Evolutionary conservation across 1,284 basidiomycete genomes (phyloP), one percentile per base, ranked within the genome.

Genomic region (Pisolithus thermaeus): DNA sequence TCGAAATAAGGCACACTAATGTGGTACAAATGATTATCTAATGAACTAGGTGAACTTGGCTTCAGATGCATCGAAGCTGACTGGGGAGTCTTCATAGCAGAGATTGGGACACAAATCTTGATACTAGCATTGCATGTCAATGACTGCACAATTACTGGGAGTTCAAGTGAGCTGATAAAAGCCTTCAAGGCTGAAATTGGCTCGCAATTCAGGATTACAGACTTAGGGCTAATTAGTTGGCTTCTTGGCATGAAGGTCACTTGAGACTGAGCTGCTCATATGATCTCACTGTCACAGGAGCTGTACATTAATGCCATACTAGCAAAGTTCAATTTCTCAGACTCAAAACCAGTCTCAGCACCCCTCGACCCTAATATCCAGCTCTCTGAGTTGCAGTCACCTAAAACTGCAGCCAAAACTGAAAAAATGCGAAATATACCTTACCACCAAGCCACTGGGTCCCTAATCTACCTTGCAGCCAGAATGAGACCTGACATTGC

Each of bases 251-350:
- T 47, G 36, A 11, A 39, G 16, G 46, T 47, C 11, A 40, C 38
- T 18, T 8, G n/a, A 3, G 7, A 20, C 16, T 14, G 16, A 9
- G 7, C 11, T 40, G 38, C 38, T 8, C 8, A 18, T 22, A 40
- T 14, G 2, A 20, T 51, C 2, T 49, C 37, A 7, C 3, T 49
- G 2, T 49, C 52, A 54, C 37, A 58, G 52, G 11, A 52, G 68
- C 6, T 47, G 47, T 14, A 57, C 71, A 4, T 66, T 61, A 7
- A 69, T 64, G 49, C 55, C 4, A 62, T 70, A 30, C 27, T 70
- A 12, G 37, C 41, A 0, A 52, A 56, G n/a, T n/a, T n/a, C n/a
- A n/a, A n/a, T n/a, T n/a, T n/a, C n/a, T n/a, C n/a, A n/a, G n/a
- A n/a, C n/a, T 8, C 67, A 58, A 64, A 66, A 47, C 61, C 63